Conservation (phyloP, 169 alveolate species). For the Cryptosporidium viatorum region DNA sequence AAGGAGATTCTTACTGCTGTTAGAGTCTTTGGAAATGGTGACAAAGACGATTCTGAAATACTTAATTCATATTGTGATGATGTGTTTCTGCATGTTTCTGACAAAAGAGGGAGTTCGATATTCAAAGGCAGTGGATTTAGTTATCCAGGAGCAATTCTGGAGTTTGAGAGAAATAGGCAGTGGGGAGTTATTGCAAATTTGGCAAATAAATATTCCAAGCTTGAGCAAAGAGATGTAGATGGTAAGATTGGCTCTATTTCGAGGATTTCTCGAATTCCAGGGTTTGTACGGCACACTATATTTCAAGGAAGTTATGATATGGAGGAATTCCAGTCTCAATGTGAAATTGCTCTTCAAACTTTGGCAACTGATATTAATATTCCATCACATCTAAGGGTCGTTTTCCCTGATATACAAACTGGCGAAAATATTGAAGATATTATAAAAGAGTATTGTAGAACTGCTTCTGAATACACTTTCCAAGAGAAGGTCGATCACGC, state of each 20-base stretch:
- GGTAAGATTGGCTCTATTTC: constrained; percentile 50
- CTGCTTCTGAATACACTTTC: constrained; percentile 37
- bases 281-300: constrained; percentile 55
- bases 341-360: constrained; percentile 44
- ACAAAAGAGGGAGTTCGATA: constrained; percentile 22
- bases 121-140: constrained; percentile 69
- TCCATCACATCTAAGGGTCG: constrained; percentile 36
- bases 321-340: constrained; percentile 46
- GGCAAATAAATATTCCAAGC: constrained; percentile 11
- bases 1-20: constrained; percentile 53
- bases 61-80: constrained; percentile 54
- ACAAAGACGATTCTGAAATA: constrained; percentile 24
- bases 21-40: constrained; percentile 14
- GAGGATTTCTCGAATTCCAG: constrained; percentile 36
- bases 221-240: constrained; percentile 29
- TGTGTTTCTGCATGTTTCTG: constrained; percentile 20
- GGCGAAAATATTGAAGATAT: constrained; percentile 17
- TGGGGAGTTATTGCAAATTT: constrained; percentile 60
- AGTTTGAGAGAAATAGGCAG: constrained; percentile 63
- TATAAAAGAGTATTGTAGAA: constrained; percentile 52
- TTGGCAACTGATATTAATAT: constrained; percentile 46
- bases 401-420: constrained; percentile 6
- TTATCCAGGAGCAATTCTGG: constrained; percentile 72
- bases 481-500: constrained; percentile 27
- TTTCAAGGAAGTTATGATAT: constrained; percentile 71